A percentile compares a stretch with the other conserved stretches of the same genome.
Evolutionary conservation across 106 monocot genomes (phyloP).

Genomic region (Vanilla planifolia): DNA sequence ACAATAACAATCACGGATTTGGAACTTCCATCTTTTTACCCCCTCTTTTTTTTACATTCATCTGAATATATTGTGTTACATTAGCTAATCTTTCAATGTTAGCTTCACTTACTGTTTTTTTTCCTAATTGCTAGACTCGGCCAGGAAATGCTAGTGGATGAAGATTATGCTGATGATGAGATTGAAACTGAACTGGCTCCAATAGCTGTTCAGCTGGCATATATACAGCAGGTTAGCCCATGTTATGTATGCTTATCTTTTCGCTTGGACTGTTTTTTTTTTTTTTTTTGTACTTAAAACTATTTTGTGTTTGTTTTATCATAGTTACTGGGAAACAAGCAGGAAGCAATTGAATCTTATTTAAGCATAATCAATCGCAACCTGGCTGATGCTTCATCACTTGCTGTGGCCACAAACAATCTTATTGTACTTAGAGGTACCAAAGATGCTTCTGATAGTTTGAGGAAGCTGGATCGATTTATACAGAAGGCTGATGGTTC

Average conservation of each 20-base stretch:
- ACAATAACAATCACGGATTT: too few relatives aligned
- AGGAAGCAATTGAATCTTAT: slow-evolving; percentile 75
- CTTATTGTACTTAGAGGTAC: slow-evolving; percentile 70
- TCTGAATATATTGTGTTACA: too few relatives aligned
- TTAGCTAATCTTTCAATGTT: too few relatives aligned
- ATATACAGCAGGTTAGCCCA: slow-evolving; percentile 64
- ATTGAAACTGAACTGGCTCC: slow-evolving; percentile 94
- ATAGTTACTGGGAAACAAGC: slow-evolving; percentile 62
- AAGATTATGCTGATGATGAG: slow-evolving; percentile 83
- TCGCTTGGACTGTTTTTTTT: not conserved
- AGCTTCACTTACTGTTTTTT: too few relatives aligned
- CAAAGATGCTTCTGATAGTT: slow-evolving; percentile 85
- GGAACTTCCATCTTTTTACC: too few relatives aligned
- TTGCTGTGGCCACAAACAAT: slow-evolving; percentile 84
- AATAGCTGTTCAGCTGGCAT: slow-evolving; percentile 82
- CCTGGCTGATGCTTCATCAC: slow-evolving; percentile 72
- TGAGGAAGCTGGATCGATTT: slow-evolving; percentile 73
- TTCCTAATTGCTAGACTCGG: slow-evolving; percentile 67
- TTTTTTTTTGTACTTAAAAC: not conserved
- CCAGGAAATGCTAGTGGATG: slow-evolving; percentile 88
- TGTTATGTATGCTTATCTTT: not conserved
- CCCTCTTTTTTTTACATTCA: too few relatives aligned
- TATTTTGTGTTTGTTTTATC: slow-evolving; percentile 16
- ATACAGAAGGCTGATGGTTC: slow-evolving; percentile 43
- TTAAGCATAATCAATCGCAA: slow-evolving; percentile 48